A percentile compares a stretch with the other conserved stretches of the same genome.
Conservation (phyloP, 2,329 filamentous ascomycete genomes). For the Ophiostoma ulmi region DNA sequence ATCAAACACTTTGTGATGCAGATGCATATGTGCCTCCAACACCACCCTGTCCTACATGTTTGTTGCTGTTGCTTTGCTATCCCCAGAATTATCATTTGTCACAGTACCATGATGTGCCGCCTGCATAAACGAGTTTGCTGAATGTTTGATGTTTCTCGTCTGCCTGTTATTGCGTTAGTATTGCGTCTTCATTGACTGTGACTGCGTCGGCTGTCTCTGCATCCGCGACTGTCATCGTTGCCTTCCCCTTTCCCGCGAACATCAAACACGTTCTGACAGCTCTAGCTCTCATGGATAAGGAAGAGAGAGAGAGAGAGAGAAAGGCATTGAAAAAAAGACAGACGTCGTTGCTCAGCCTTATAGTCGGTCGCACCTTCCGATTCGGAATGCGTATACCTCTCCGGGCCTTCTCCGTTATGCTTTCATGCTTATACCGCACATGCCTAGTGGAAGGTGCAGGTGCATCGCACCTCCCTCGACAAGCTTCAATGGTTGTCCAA, state of each 20-base stretch:
- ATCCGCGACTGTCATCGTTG: not conserved
- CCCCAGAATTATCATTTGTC: not conserved
- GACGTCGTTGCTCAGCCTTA: conserved; percentile 1
- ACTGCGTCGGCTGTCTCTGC: too few relatives aligned
- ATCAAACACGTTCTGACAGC: not conserved
- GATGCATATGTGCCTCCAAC: not conserved
- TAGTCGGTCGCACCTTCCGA: not conserved
- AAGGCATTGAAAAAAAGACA: not conserved
- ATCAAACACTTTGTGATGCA: conserved; percentile 10
- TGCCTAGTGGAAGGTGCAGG: not conserved
- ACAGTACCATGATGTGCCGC: not conserved
- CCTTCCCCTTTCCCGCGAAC: not conserved
- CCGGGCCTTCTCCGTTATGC: not conserved
- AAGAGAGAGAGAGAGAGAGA: too few relatives aligned
- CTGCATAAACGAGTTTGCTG: not conserved
- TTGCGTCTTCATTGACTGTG: not conserved
- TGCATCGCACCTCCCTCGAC: conserved; percentile 9
- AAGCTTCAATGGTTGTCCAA: not conserved
- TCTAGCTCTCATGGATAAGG: not conserved
- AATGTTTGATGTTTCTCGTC: not conserved
- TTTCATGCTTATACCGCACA: not conserved
- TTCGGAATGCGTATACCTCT: not conserved
- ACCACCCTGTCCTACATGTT: not conserved
- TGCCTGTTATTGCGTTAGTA: not conserved
- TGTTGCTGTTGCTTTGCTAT: not conserved